Evolutionary conservation across 2,329 filamentous ascomycete species (phyloP), one percentile per base, ranked within the genome.

Genomic region (Alternaria burnsii): DNA sequence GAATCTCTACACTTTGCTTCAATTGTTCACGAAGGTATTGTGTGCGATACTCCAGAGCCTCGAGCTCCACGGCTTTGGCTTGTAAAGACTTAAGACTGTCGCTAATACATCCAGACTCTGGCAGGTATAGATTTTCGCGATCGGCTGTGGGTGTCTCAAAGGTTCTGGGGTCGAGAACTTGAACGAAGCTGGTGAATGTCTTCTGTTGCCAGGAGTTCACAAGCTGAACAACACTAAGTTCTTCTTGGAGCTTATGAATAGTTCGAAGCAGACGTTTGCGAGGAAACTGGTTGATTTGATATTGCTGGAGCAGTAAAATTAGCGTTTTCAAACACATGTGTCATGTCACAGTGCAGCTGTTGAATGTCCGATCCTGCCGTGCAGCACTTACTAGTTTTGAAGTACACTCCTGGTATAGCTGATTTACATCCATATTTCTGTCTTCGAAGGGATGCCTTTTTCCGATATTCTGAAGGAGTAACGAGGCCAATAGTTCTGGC

Each of bases 21-120:
- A 68, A 75, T 10, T 70, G 43, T n/a, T 66, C 55, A 10, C 46
- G 38, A 3, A 68, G 55, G 8, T 46, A 46, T n/a, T 51, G 34
- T 5, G 53, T 55, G 8, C 52, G 20, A 12, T 55, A 30, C 10
- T 63, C 38, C 6, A 65, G 40, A n/a, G 62, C 62, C 11, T 57
- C 52, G 6, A 67, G 46, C 51, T 67, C 61, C n/a, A 38, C 36
- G 11, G 59, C 52, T 41, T 65, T 55, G 16, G 42, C 20, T 16
- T 47, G 5, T 4, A 67, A 53, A 11, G 18, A 5, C n/a, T 47
- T 48, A 1, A 62, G 11, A 11, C 36, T 44, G 14, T n/a, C 26
- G 14, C 40, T 40, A 5, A 67, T 42, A 36, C 43, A 58, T 5
- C 56, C 50, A 12, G 22, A 44, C 36, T 65, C 62, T 5, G 47